Evolutionary conservation across 176 grass and related monocot species (phyloP), one percentile per base, ranked within the genome.

Genomic region (Triticum monococcum): DNA sequence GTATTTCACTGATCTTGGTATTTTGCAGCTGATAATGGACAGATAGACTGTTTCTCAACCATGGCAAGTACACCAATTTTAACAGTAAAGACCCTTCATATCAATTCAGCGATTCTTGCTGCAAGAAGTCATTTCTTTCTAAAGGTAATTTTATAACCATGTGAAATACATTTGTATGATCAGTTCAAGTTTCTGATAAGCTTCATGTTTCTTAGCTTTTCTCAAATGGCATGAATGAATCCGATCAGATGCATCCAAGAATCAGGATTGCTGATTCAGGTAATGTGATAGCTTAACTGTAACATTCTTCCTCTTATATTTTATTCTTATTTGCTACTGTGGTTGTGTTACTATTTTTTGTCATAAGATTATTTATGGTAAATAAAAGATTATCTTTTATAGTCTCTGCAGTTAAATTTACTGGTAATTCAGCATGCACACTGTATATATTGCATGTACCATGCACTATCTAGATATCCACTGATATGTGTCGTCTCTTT

Each of bases 211-310:
- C 5, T 91, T 85, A 98, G 96, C 96, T 95, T 85, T 95, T 98
- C 83, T 98, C 93, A 84, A 98, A 98, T 57, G 96, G 96, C 67
- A 98, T 96, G 96, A 92, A 89, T 85, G 96, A 96, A 90, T 96
- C 93, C 85, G 88, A 96, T 82, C 84, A 95, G 84, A 79, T 85
- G 65, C 85, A 98, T 69, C 93, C 92, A 40, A 95, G 86, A 78
- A 74, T 98, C 85, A 90, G 90, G 95, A 98, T 98, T 88, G 88
- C 84, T 48, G 90, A 93, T 54, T 94, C 93, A 92, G 93, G 96
- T 98, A 92, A 92, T 81, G 67, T 80, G 25, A 40, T 59, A 81
- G 32, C 40, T 86, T 17, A 33, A 67, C 33, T 84, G 56, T 18
- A 68, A 69, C 3, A 32, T 69, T 66, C 37, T 76, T 63, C 46